phyloP scores from a whole-genome alignment of 2,329 filamentous ascomycete species.

The Elsinoe australis region DNA sequence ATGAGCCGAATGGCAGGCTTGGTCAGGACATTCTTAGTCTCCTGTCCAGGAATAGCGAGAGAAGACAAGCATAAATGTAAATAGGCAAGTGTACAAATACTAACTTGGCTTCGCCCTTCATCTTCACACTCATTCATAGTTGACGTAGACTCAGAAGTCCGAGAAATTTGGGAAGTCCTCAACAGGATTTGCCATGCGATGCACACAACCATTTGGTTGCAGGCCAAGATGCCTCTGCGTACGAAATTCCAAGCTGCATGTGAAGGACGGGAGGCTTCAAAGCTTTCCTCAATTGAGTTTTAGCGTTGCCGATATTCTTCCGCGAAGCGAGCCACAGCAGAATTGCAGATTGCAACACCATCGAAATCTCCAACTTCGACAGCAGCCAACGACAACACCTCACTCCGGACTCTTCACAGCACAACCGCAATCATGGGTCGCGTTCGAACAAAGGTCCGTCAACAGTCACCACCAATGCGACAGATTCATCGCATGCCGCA shows the following conservation, averaged over 20 bases:
- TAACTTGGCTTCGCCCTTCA: not conserved
- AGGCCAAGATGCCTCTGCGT: too few species aligned
- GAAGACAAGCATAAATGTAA: not conserved
- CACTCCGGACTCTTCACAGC: constrained; percentile 16
- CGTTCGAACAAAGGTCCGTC: constrained; percentile 43
- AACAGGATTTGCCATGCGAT: too few species aligned
- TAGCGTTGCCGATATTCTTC: not conserved
- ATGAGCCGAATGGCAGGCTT: not conserved
- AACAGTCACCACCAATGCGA: not conserved
- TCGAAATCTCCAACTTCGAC: constrained; percentile 15
- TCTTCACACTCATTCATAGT: not conserved
- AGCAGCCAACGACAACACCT: constrained; percentile 12
- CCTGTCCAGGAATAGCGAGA: not conserved
- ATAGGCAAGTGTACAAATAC: constrained; percentile 18
- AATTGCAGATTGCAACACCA: constrained; percentile 7
- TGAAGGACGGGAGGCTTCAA: too few species aligned
- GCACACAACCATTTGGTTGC: too few species aligned
- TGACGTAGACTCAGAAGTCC: too few species aligned
- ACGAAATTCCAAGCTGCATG: too few species aligned
- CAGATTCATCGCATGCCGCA: not conserved
- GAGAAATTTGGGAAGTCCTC: too few species aligned
- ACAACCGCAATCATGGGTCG: constrained; percentile 46
- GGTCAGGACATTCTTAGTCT: not conserved
- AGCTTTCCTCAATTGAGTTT: not conserved
- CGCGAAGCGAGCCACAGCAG: constrained; percentile 12